phyloP scores from a whole-genome alignment of 1,284 basidiomycete species.

The Schizophyllum commune region DNA sequence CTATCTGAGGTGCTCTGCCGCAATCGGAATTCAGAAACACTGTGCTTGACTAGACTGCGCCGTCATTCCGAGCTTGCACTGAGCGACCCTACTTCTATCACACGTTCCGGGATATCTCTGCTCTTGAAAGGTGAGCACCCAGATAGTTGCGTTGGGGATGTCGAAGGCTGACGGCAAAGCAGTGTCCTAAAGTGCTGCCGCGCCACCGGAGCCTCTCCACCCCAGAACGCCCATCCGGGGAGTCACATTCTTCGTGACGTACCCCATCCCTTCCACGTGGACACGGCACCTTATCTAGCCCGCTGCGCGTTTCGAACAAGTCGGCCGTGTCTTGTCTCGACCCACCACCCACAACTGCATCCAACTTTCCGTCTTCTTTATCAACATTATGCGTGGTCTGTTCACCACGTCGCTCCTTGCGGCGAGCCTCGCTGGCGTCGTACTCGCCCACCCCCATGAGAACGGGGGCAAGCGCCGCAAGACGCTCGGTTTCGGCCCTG shows the following conservation, averaged over 20 bases:
- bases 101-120: too few species aligned
- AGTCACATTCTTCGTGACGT: background rate
- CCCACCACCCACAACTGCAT: background rate
- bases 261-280: background rate
- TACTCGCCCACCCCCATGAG: constrained; percentile 25
- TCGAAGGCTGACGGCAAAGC: too few species aligned
- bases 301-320: background rate
- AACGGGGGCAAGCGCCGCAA: constrained; percentile 45
- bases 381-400: constrained; percentile 15
- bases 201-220: background rate
- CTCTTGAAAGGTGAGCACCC: too few species aligned
- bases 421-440: constrained; percentile 30
- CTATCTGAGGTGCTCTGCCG: too few species aligned
- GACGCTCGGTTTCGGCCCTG: constrained; percentile 75
- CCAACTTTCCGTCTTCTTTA: background rate
- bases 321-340: background rate
- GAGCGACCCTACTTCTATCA: too few species aligned
- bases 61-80: too few species aligned
- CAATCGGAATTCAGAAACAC: background rate
- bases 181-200: background rate
- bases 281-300: background rate
- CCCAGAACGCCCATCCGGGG: background rate
- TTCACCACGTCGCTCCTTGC: constrained; percentile 33
- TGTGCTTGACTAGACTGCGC: background rate
- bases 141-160: too few species aligned